Conservation (phyloP, 768 basidiomycete genomes). For the Candolleomyces efflorescens region DNA sequence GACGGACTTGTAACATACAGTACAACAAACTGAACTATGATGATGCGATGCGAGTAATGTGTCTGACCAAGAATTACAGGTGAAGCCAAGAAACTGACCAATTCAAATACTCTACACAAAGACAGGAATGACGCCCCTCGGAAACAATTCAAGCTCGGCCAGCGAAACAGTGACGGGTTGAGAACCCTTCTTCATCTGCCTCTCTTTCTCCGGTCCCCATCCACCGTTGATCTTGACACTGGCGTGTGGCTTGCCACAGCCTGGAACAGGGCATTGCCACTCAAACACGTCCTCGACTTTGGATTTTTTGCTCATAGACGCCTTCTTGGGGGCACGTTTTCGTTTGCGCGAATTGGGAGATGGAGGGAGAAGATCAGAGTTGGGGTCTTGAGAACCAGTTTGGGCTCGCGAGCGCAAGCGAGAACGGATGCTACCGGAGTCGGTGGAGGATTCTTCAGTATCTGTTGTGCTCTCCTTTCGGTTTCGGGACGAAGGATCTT, state of each 20-base stretch:
- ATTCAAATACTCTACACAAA: conserved; percentile 27
- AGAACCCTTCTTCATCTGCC: conserved; percentile 3
- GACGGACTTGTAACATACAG: neutral
- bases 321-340: conserved; percentile 11
- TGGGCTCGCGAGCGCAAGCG: conserved; percentile 49
- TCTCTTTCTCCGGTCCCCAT: conserved; percentile 56
- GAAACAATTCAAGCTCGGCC: conserved; percentile 12
- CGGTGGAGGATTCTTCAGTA: neutral
- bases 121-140: conserved; percentile 39
- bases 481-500: conserved; percentile 4
- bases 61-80: no score
- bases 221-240: conserved; percentile 55
- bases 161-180: conserved; percentile 8
- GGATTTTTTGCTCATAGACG: conserved; percentile 26
- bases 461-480: neutral
- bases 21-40: neutral
- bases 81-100: neutral
- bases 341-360: conserved; percentile 17
- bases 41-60: neutral
- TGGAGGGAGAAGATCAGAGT: neutral
- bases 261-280: conserved; percentile 63
- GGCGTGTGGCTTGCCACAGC: conserved; percentile 49
- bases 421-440: conserved; percentile 40
- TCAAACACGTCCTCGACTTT: conserved; percentile 45
- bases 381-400: conserved; percentile 1